Base-by-base conservation (phyloP, 1,284 basidiomycete species). In the Hymenochaete sp. region DNA sequence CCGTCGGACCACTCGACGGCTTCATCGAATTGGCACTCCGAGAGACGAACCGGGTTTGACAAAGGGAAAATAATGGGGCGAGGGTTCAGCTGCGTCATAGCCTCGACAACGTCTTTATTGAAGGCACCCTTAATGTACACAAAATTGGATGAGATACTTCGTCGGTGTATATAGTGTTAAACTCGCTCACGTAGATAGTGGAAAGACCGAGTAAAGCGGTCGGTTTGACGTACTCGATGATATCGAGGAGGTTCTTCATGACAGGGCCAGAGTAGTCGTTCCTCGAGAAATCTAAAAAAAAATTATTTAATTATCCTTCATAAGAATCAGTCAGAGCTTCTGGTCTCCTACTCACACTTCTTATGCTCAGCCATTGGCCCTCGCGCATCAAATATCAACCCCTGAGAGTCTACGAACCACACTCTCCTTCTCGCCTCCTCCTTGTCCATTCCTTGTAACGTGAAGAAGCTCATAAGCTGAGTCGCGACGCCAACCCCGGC, bases 31-130 rank as follows among this genome's bases (percentile, higher is more conserved):
- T 84, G 82, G 59, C 85, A 86, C 61, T 91, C 88, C 29, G 85
- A 88, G 47, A 92, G 77, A 39, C 75, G 72, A 38, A 89, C 83
- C 24, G 93, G 93, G 68, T 97, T 98, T 27, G 88, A 92, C n/a
- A 97, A 79, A 39, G 93, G 90, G 75, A 97, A 96, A 62, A 97
- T 81, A 69, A 96, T 93, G 21, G 93, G 93, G 18, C 82, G 77
- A 16, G 77, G 70, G 67, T 95, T 96, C 55, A 88, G 71, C 40
- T 76, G 72, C n/a, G 83, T 79, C 91, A 98, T 93, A 9, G 75
- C 68, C 55, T 78, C 70, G 51, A 97, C 77, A 44, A 92, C 82
- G 9, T 73, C 67, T 47, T 82, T 71, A 50, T 71, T 77, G 67
- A 97, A 97, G 1, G 91, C 86, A 38, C 82, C 81, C 67, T 77